phyloP scores from a whole-genome alignment of 23 red algal genomes.

The Gracilariopsis chorda region DNA sequence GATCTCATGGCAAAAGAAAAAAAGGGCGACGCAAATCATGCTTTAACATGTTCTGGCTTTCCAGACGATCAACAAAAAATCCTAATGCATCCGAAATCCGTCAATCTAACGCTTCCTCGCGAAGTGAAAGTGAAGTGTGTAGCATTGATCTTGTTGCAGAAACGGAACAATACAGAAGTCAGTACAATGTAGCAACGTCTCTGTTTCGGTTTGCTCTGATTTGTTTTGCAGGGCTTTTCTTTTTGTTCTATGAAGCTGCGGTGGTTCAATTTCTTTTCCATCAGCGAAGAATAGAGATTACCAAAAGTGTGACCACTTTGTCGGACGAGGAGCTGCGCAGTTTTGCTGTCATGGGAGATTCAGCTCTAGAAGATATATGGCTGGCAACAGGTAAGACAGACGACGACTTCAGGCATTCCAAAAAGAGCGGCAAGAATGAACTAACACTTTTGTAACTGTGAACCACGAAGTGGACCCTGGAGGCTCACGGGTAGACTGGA shows the following conservation, averaged over 20 bases:
- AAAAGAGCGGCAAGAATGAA: neutral
- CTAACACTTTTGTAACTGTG: too few relatives aligned
- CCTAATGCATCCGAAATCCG: neutral
- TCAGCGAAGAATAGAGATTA: neutral
- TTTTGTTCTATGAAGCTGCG: slow-evolving; percentile 37
- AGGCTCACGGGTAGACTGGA: neutral
- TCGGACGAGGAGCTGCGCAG: neutral
- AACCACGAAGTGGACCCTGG: too few relatives aligned
- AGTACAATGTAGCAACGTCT: neutral
- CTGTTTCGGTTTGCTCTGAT: slow-evolving; percentile 11
- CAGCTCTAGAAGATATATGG: slow-evolving; percentile 35
- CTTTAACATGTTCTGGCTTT: too few relatives aligned
- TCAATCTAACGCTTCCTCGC: too few relatives aligned
- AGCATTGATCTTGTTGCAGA: too few relatives aligned
- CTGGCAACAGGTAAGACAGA: neutral
- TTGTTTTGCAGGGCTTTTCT: neutral
- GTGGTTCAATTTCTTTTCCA: slow-evolving; percentile 30
- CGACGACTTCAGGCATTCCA: neutral
- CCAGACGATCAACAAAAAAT: neutral
- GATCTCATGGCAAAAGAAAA: too few relatives aligned
- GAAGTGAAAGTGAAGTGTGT: neutral
- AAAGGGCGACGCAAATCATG: too few relatives aligned
- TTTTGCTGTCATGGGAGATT: slow-evolving; percentile 41
- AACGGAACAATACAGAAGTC: neutral
- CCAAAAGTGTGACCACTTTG: neutral